These are phyloP conservation scores for Euphorbia peplus DNA, from an alignment of 345 rosid genomes.

Conservation along the genomic window DNA sequence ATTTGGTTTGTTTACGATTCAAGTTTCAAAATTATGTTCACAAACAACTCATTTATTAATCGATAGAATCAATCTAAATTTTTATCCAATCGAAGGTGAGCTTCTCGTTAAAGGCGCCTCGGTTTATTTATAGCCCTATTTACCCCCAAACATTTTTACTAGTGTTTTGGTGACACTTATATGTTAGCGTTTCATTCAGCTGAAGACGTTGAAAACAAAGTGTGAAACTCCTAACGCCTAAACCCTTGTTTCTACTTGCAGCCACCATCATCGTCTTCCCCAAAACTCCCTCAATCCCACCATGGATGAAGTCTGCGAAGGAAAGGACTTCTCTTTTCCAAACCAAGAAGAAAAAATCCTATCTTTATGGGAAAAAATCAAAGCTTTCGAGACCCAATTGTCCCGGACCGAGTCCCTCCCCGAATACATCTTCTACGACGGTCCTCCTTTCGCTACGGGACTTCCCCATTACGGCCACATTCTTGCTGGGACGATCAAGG, in stretches of 20 bases:
- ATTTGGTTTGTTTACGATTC: too few relatives aligned
- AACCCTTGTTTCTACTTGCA: background rate
- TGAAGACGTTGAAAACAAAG: too few relatives aligned
- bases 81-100: too few relatives aligned
- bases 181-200: background rate
- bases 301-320: slow-evolving; percentile 95
- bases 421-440: slow-evolving; percentile 89
- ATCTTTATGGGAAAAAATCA: slow-evolving; percentile 56
- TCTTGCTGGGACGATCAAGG: slow-evolving; percentile 96
- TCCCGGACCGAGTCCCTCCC: slow-evolving; percentile 54
- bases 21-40: too few relatives aligned
- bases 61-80: too few relatives aligned
- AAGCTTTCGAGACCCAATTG: slow-evolving; percentile 82
- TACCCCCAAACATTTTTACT: too few relatives aligned
- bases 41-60: too few relatives aligned
- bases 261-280: slow-evolving; percentile 7
- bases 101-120: too few relatives aligned
- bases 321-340: slow-evolving; percentile 85
- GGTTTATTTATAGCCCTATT: too few relatives aligned
- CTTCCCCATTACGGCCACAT: slow-evolving; percentile 98
- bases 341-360: slow-evolving; percentile 62
- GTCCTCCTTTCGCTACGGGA: slow-evolving; percentile 98
- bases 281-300: slow-evolving; percentile 8
- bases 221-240: background rate
- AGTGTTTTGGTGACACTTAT: too few relatives aligned